phyloP scores from a whole-genome alignment of 768 basidiomycete species.

The Serendipita sp. region DNA sequence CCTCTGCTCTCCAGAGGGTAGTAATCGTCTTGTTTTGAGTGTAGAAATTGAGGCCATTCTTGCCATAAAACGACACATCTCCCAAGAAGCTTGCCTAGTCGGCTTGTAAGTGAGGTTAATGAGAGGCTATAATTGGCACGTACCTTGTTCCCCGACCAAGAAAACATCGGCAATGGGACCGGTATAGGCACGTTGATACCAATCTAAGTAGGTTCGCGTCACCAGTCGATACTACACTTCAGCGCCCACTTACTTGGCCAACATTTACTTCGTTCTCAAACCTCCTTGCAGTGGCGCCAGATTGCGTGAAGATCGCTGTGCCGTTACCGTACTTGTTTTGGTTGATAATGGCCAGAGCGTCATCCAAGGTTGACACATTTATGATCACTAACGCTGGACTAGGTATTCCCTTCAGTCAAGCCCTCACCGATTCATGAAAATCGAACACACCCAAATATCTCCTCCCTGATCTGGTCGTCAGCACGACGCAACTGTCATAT shows the following conservation, averaged over 20 bases:
- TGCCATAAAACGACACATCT: slow-evolving; percentile 84
- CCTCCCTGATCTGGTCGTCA: slow-evolving; percentile 39
- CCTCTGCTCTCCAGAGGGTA: slow-evolving; percentile 80
- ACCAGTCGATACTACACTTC: neutral
- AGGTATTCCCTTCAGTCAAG: too few relatives aligned
- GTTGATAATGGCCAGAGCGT: slow-evolving; percentile 83
- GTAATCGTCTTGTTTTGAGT: slow-evolving; percentile 97
- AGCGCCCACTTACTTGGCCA: slow-evolving; percentile 24
- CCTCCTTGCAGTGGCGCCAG: slow-evolving; percentile 84
- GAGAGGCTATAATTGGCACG: neutral
- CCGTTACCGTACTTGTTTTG: slow-evolving; percentile 86
- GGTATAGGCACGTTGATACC: slow-evolving; percentile 90
- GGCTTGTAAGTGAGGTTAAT: neutral
- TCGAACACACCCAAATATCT: slow-evolving; percentile 61
- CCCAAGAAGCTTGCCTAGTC: slow-evolving; percentile 57
- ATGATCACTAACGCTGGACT: slow-evolving; percentile 63
- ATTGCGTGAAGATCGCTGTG: slow-evolving; percentile 90
- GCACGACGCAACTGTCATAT: neutral
- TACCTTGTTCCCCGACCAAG: slow-evolving; percentile 90
- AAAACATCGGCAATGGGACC: slow-evolving; percentile 84
- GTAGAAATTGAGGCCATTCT: slow-evolving; percentile 86
- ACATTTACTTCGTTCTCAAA: slow-evolving; percentile 81
- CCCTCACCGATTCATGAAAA: too few relatives aligned
- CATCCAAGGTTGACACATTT: slow-evolving; percentile 69
- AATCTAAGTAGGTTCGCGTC: slow-evolving; percentile 34